Base-by-base conservation (phyloP, 73 alveolate genomes). In the Symbiodinium pilosum region DNA sequence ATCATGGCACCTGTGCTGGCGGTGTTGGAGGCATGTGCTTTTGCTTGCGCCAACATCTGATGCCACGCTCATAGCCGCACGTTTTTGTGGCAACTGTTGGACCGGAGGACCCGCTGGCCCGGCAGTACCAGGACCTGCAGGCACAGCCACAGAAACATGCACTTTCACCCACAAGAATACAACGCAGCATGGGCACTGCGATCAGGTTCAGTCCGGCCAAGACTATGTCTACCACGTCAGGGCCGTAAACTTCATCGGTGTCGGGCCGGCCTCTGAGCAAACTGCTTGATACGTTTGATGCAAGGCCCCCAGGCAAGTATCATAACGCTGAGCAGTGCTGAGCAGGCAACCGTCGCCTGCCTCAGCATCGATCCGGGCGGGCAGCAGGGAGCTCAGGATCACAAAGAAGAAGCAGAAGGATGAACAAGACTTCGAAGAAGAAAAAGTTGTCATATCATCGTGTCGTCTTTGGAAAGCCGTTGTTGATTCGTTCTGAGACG, bases 51-150 rank as follows among this genome's bases (percentile, higher is more conserved):
- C 6, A 6, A 47, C 59, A 47, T 47, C 59, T 47, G 14, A 47
- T 47, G 59, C 59, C 59, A 6, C 6, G 59, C 14, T 6, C 59
- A 47, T 47, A n/a, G 59, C 59, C 59, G 21, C 59, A 47, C 6
- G 59, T 47, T 47, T 47, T 47, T 59, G 71, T 3, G 39, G 32
- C 11, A 4, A 83, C n/a, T n/a, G n/a, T n/a, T n/a, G n/a, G n/a
- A n/a, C n/a, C n/a, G n/a, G n/a, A 91, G 97, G 97, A 91, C 81
- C 97, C 97, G 1, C 34, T 91, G 97, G 97, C 97, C 41, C 84
- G 97, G 54, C 47, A 40, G 51, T 69, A 43, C 88, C 51, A 69
- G 6, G 97, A 91, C 40, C n/a, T 91, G 52, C 52, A 68, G 26
- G 97, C 71, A n/a, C n/a, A n/a, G n/a, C n/a, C n/a, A n/a, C n/a